A percentile compares a stretch with the other conserved stretches of the same genome.
phyloP scores from a whole-genome alignment of 306 rosid genomes.

The Rosa multiflora region DNA sequence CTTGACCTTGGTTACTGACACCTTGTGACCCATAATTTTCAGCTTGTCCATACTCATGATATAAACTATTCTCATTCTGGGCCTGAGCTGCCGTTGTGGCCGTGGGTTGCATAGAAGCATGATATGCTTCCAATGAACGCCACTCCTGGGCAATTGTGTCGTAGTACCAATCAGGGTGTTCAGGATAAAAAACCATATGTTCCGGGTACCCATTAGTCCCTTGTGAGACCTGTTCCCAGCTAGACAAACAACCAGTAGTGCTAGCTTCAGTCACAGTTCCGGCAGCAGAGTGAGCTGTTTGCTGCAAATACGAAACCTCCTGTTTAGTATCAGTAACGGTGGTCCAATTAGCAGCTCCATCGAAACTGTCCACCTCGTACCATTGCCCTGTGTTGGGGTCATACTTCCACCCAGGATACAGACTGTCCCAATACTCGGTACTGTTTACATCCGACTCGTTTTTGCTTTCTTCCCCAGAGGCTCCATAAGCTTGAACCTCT shows the following conservation, averaged over 20 bases:
- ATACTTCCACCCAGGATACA: slow-evolving; percentile 84
- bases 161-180: slow-evolving; percentile 79
- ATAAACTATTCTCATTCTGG: slow-evolving; percentile 32
- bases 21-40: slow-evolving; percentile 41
- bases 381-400: slow-evolving; percentile 64
- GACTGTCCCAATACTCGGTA: slow-evolving; percentile 67
- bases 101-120: slow-evolving; percentile 39
- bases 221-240: slow-evolving; percentile 55
- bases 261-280: slow-evolving; percentile 58
- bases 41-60: slow-evolving; percentile 38
- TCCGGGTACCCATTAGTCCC: slow-evolving; percentile 66
- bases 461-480: slow-evolving; percentile 31
- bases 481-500: slow-evolving; percentile 44
- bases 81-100: slow-evolving; percentile 28
- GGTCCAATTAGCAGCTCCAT: slow-evolving; percentile 27
- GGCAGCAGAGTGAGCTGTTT: slow-evolving; percentile 42
- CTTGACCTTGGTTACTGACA: slow-evolving; percentile 40
- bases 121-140: slow-evolving; percentile 60
- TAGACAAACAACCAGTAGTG: slow-evolving; percentile 40
- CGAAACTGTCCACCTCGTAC: slow-evolving; percentile 59
- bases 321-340: slow-evolving; percentile 35
- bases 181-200: slow-evolving; percentile 79
- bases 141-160: slow-evolving; percentile 71
- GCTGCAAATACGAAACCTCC: slow-evolving; percentile 57
- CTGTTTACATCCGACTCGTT: slow-evolving; percentile 54